Evolutionary conservation across 768 basidiomycete species (phyloP).

Genomic region (Leccinum truebloodii): DNA sequence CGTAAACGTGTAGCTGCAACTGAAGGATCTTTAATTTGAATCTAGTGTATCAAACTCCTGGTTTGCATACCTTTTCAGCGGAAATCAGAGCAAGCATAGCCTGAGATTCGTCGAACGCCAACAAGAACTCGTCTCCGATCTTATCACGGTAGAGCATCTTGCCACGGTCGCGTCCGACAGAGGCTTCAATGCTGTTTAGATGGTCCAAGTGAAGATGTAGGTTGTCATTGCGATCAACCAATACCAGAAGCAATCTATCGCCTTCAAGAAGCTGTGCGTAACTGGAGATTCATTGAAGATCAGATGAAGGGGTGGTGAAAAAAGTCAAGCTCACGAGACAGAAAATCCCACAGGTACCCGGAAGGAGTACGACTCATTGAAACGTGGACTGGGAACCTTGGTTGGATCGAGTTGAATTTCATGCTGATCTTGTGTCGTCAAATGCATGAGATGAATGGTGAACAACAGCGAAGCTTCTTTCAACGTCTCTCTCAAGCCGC

Average conservation of each 20-base stretch:
- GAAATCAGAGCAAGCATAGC: conserved; percentile 49
- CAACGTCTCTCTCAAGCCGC: conserved; percentile 20
- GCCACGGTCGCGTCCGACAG: conserved; percentile 33
- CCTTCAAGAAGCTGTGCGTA: conserved; percentile 43
- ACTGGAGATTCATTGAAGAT: conserved; percentile 19
- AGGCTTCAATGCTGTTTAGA: conserved; percentile 33
- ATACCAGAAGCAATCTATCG: conserved; percentile 41
- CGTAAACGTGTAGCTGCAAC: conserved; percentile 46
- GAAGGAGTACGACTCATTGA: conserved; percentile 29
- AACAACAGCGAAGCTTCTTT: conserved; percentile 24
- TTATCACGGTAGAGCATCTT: conserved; percentile 45
- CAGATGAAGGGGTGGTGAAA: background rate
- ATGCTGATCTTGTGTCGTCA: conserved; percentile 33
- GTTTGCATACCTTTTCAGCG: conserved; percentile 39
- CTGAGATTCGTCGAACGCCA: conserved; percentile 55
- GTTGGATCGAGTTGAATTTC: conserved; percentile 28
- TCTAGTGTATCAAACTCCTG: background rate
- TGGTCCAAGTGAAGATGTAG: conserved; percentile 42
- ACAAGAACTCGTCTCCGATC: conserved; percentile 44
- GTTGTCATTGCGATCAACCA: conserved; percentile 34
- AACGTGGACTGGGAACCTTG: conserved; percentile 25
- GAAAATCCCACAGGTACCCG: conserved; percentile 24
- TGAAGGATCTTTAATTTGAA: conserved; percentile 15
- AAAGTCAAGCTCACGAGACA: conserved; percentile 20
- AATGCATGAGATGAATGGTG: conserved; percentile 30